A percentile compares a stretch with the other conserved stretches of the same genome.
Evolutionary conservation across 2,329 filamentous ascomycete genomes (phyloP).

Genomic region (Fusarium odoratissimum): DNA sequence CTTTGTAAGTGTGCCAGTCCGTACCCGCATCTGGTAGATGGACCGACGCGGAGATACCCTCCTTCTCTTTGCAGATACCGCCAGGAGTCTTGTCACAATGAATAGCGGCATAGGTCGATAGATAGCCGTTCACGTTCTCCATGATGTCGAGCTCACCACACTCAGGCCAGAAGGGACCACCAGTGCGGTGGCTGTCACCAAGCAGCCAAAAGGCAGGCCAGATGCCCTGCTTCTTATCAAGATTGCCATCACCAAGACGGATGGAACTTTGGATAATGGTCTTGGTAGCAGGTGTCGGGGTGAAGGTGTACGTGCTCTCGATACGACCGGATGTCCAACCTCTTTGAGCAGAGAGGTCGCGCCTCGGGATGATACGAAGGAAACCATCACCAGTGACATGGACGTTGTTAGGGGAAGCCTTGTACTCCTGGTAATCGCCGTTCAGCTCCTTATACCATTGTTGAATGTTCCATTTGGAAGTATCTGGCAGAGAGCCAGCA

Average conservation of each 20-base stretch:
- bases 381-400: slow-evolving; percentile 61
- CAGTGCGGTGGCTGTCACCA: slow-evolving; percentile 34
- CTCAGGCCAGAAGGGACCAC: slow-evolving; percentile 35
- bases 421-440: slow-evolving; percentile 42
- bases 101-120: slow-evolving; percentile 18
- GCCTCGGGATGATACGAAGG: slow-evolving; percentile 61
- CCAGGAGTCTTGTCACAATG: slow-evolving; percentile 47
- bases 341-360: slow-evolving; percentile 44
- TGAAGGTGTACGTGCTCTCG: slow-evolving; percentile 60
- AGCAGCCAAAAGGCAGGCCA: slow-evolving; percentile 46
- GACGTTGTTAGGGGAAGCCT: slow-evolving; percentile 51
- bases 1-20: slow-evolving; percentile 59
- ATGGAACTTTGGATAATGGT: slow-evolving; percentile 58
- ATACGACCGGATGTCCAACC: slow-evolving; percentile 64
- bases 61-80: slow-evolving; percentile 61
- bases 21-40: slow-evolving; percentile 10
- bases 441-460: slow-evolving; percentile 12
- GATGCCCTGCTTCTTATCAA: slow-evolving; percentile 56
- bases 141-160: slow-evolving; percentile 40
- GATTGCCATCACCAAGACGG: slow-evolving; percentile 45
- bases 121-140: slow-evolving; percentile 30
- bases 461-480: slow-evolving; percentile 55
- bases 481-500: slow-evolving; percentile 51
- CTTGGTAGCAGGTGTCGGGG: slow-evolving; percentile 51
- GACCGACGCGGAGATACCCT: slow-evolving; percentile 41